Conservation (phyloP, 164 flowering plant genomes). For the Magnolia officinalis region DNA sequence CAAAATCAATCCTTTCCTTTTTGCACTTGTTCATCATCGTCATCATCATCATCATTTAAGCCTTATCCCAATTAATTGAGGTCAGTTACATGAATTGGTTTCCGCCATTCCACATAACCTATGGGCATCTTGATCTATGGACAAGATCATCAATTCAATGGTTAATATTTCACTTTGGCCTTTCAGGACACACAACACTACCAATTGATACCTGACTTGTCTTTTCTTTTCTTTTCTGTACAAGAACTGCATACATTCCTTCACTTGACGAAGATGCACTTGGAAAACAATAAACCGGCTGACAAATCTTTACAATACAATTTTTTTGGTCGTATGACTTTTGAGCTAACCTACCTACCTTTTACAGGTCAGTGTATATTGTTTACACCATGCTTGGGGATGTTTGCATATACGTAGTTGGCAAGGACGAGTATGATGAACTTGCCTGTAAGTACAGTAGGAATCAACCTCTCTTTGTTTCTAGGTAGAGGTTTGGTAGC, state of each 20-base stretch:
- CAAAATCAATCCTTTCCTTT: too few species aligned
- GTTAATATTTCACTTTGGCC: too few species aligned
- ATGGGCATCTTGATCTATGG: too few species aligned
- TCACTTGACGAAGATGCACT: too few species aligned
- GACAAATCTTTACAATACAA: not conserved
- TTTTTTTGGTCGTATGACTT: not conserved
- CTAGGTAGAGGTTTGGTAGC: not conserved
- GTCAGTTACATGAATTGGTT: too few species aligned
- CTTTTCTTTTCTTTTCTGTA: not conserved
- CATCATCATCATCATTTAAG: too few species aligned
- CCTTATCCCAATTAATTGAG: too few species aligned
- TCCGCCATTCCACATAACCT: too few species aligned
- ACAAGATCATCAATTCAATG: too few species aligned
- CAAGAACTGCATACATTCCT: not conserved
- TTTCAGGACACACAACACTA: too few species aligned
- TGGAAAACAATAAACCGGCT: not conserved
- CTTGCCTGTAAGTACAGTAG: constrained; percentile 76
- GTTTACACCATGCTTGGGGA: constrained; percentile 96
- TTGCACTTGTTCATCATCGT: too few species aligned
- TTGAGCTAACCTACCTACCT: not conserved
- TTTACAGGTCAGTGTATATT: constrained; percentile 84
- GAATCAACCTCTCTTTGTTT: not conserved
- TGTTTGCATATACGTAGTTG: constrained; percentile 83
- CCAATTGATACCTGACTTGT: too few species aligned
- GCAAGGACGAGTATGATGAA: constrained; percentile 98